Conservation (phyloP, 306 rosid species). For the Lathyrus tuberosus region DNA sequence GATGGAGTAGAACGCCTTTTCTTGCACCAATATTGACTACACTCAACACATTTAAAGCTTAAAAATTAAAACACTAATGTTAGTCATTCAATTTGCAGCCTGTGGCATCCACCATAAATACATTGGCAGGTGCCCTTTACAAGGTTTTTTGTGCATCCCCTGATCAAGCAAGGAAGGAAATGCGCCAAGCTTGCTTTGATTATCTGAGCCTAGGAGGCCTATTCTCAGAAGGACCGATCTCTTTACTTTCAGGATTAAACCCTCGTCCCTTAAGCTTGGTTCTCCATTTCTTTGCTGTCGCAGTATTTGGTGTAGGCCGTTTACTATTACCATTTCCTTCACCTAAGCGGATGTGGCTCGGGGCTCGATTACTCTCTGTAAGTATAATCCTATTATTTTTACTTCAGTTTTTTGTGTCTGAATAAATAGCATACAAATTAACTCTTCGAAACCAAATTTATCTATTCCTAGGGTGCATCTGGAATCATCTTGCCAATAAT, state of each 20-base stretch:
- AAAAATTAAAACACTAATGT: slow-evolving; percentile 7
- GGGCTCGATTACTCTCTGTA: slow-evolving; percentile 84
- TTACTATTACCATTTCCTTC: slow-evolving; percentile 88
- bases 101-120: slow-evolving; percentile 95
- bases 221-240: slow-evolving; percentile 84
- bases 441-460: background rate
- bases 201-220: slow-evolving; percentile 96
- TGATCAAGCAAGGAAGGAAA: slow-evolving; percentile 95
- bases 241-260: slow-evolving; percentile 90
- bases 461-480: slow-evolving; percentile 76
- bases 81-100: slow-evolving; percentile 66
- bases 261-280: slow-evolving; percentile 97
- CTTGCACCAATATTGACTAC: background rate
- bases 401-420: background rate
- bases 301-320: slow-evolving; percentile 90
- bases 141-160: slow-evolving; percentile 95
- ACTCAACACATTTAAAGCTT: slow-evolving; percentile 2
- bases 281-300: slow-evolving; percentile 95
- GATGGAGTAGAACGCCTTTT: slow-evolving; percentile 14
- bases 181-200: slow-evolving; percentile 99
- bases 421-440: background rate
- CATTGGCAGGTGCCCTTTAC: slow-evolving; percentile 95
- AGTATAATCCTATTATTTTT: slow-evolving; percentile 23
- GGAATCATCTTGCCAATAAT: slow-evolving; percentile 89
- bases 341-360: slow-evolving; percentile 83